Evolutionary conservation across 192 early-diverging fungal genomes (phyloP), one percentile per base, ranked within the genome.

Genomic region (Podila minutissima): DNA sequence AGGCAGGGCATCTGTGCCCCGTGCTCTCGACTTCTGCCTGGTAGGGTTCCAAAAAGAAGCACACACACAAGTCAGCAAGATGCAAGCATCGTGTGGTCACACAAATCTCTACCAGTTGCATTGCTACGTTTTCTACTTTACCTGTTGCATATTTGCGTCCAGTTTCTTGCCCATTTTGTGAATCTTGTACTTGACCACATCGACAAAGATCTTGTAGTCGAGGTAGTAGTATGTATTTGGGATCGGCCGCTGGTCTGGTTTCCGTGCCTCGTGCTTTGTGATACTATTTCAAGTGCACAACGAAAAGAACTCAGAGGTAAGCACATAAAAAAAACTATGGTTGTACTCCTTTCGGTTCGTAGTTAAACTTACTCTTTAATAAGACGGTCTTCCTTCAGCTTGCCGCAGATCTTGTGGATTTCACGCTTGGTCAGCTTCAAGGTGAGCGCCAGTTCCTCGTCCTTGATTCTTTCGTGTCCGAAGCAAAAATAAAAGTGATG

Each of bases 191-290:
- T 96, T 97, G 59, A 97, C 92, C 9, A 96, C 95, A 69, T 97
- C 93, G 0, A 98, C 93, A 84, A 97, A 95, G n/a, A 92, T 87
- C 74, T 94, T 94, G 85, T 96, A 97, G 84, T 98, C 97, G 15
- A 98, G 87, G 75, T 94, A 95, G 82, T 94, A 96, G 70, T 92
- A 96, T 46, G 88, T 88, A 69, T 89, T 89, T 17, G 89, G 88
- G 19, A 89, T 81, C 20, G 84, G 74, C 26, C 89, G 83, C 65
- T 90, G 88, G 66, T 89, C 88, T 28, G 86, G 88, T 60, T 85
- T 89, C 64, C 89, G 64, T 33, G 88, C 82, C 77, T 91, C 90
- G 37, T 83, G 75, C 46, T 83, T 84, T 26, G 84, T 87, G 35
- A 75, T 72, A 65, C 89, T 90, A 62, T 46, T 46, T 15, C 4